These are phyloP conservation scores for Gardenia jasminoides DNA, from an alignment of 257 asterid genomes.

Conservation along the genomic window DNA sequence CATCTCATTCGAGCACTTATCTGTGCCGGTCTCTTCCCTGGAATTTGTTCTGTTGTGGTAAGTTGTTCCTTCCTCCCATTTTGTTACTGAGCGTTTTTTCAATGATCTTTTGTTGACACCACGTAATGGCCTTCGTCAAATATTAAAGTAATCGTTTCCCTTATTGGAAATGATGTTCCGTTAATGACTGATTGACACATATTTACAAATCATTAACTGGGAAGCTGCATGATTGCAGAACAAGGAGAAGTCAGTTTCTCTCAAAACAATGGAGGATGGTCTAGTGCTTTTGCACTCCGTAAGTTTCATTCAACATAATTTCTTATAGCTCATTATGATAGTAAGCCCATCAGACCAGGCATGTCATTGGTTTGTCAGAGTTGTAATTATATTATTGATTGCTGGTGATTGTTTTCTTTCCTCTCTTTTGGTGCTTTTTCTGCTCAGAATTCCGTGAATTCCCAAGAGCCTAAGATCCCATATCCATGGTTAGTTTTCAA, in stretches of 20 bases:
- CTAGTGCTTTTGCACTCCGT: constrained; percentile 71
- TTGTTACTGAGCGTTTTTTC: too few relatives aligned
- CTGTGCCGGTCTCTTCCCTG: constrained; percentile 90
- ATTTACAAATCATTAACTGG: constrained; percentile 23
- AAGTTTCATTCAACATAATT: constrained; percentile 33
- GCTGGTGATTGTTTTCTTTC: background rate
- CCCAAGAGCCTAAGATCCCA: constrained; percentile 69
- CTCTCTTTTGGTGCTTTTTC: constrained; percentile 18
- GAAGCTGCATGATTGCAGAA: constrained; percentile 47
- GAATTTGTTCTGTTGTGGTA: constrained; percentile 92
- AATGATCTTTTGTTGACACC: background rate
- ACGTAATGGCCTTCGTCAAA: background rate
- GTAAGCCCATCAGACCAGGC: background rate
- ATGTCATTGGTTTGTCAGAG: background rate
- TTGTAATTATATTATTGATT: background rate
- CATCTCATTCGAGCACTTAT: constrained; percentile 77
- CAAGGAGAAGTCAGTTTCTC: constrained; percentile 77
- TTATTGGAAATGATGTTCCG: background rate
- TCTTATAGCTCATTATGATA: background rate
- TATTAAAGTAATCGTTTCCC: constrained; percentile 2
- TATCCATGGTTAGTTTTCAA: constrained; percentile 96
- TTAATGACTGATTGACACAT: constrained; percentile 1
- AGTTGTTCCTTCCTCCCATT: constrained; percentile 22
- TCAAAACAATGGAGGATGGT: constrained; percentile 99
- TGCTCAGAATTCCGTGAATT: constrained; percentile 73